Percentiles rank a stretch among this genome's conserved stretches.
phyloP scores from a whole-genome alignment of 495 filamentous ascomycete species.

The Penicillium lagena region DNA sequence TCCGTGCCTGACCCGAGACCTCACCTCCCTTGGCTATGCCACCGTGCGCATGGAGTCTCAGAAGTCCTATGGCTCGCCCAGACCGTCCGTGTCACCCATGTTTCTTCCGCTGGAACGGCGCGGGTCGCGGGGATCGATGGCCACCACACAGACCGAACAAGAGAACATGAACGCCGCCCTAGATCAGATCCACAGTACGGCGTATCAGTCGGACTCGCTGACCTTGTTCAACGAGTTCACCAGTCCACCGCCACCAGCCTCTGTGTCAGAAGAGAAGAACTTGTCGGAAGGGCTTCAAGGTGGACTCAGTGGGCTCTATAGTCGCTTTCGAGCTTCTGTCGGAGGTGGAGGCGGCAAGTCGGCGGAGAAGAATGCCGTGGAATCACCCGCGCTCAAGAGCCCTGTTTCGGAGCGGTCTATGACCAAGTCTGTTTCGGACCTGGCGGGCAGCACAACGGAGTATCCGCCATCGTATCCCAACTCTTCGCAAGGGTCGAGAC shows the following conservation, averaged over 20 bases:
- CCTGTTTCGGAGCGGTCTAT: constrained; percentile 22
- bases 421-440: constrained; percentile 18
- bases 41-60: constrained; percentile 30
- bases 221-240: constrained; percentile 87
- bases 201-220: constrained; percentile 69
- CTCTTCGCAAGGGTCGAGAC: constrained; percentile 32
- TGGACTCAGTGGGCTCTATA: constrained; percentile 81
- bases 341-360: constrained; percentile 43
- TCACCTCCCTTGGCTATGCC: neutral
- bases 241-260: constrained; percentile 38
- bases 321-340: constrained; percentile 70
- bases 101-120: constrained; percentile 38
- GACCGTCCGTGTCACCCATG: constrained; percentile 38
- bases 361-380: constrained; percentile 26
- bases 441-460: constrained; percentile 14
- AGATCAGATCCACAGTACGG: constrained; percentile 77
- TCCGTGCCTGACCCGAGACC: constrained; percentile 4
- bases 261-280: constrained; percentile 57
- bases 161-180: constrained; percentile 67
- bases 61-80: constrained; percentile 28
- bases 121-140: constrained; percentile 59
- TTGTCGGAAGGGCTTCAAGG: constrained; percentile 69
- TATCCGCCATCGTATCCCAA: constrained; percentile 20
- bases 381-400: constrained; percentile 18
- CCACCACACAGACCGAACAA: constrained; percentile 54